Conservation (phyloP, 495 filamentous ascomycete genomes). For the Corynascus novoguineensis region DNA sequence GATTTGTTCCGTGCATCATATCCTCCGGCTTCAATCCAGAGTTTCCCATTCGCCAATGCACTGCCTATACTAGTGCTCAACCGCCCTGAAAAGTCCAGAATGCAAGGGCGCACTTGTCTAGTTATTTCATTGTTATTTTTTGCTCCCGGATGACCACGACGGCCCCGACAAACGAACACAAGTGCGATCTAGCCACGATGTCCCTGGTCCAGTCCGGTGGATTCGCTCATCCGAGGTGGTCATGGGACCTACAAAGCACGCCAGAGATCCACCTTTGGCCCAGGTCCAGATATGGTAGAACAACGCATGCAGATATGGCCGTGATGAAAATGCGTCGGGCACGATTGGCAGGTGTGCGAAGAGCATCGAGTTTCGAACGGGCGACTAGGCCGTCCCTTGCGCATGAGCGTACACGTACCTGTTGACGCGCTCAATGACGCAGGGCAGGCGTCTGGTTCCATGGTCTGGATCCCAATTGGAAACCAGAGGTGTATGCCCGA, state of each 20-base stretch:
- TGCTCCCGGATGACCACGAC: slow-evolving; percentile 17
- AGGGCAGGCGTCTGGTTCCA: neutral
- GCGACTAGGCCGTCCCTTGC: neutral
- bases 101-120: too few species aligned
- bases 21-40: neutral
- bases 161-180: slow-evolving; percentile 12
- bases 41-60: slow-evolving; percentile 7
- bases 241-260: slow-evolving; percentile 28
- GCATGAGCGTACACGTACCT: too few species aligned
- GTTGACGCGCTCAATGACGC: slow-evolving; percentile 4
- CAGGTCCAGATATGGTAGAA: slow-evolving; percentile 5
- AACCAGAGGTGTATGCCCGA: neutral
- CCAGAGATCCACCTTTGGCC: slow-evolving; percentile 21
- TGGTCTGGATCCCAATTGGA: neutral
- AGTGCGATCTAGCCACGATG: slow-evolving; percentile 18
- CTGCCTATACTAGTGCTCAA: neutral
- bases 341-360: slow-evolving; percentile 6
- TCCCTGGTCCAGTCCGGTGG: slow-evolving; percentile 17
- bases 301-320: neutral
- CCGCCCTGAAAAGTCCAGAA: slow-evolving; percentile 1
- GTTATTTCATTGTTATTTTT: slow-evolving; percentile 8
- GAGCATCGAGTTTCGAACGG: neutral
- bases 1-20: too few species aligned
- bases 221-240: slow-evolving; percentile 26
- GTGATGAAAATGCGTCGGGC: slow-evolving; percentile 11